Evolutionary conservation across 352 stramenopile species (phyloP), one percentile per base, ranked within the genome.

Genomic region (Pythium coloratum): DNA sequence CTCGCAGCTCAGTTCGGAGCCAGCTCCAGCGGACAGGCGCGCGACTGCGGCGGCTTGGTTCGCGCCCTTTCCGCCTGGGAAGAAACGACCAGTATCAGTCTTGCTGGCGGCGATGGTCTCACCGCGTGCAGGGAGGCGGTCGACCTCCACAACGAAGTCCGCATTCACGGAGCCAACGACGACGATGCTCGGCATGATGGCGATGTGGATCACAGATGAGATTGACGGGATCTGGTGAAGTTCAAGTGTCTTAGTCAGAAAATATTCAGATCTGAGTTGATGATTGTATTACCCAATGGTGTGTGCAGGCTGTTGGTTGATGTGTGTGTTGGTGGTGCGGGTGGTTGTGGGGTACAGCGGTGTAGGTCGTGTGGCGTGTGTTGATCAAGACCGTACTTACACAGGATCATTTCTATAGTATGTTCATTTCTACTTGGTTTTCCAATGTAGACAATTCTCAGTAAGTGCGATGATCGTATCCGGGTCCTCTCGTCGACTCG

Each of bases 121-220:
- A 13, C 87, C 87, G 10, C 78, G 82, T 56, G 72, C 68, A 1
- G 87, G 87, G 32, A 94, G 64, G 13, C 85, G 85, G 57, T 81
- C 66, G 54, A 95, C 71, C 59, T 92, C 84, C 12, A 94, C 76
- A 59, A 92, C 80, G 56, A 93, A 84, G 72, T 95, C 87, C 47
- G 87, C 59, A 62, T 95, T 95, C 59, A 95, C 84, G 1, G 85
- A 94, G 42, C 87, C 87, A n/a, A 95, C 78, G 28, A 93, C 79
- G 32, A 95, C 64, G 44, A 94, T 82, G 42, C 76, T 62, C 5
- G 71, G 40, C 76, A 83, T 82, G 10, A n/a, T 26, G 13, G 18
- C 2, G 42, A 28, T 26, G 6, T 38, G n/a, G n/a, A n/a, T n/a
- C n/a, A n/a, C n/a, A 38, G 33, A 38, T 38, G 33, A 38, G 33